Evolutionary conservation across 176 grass and related monocot genomes (phyloP).

Genomic region (Miscanthus lutarioriparius): DNA sequence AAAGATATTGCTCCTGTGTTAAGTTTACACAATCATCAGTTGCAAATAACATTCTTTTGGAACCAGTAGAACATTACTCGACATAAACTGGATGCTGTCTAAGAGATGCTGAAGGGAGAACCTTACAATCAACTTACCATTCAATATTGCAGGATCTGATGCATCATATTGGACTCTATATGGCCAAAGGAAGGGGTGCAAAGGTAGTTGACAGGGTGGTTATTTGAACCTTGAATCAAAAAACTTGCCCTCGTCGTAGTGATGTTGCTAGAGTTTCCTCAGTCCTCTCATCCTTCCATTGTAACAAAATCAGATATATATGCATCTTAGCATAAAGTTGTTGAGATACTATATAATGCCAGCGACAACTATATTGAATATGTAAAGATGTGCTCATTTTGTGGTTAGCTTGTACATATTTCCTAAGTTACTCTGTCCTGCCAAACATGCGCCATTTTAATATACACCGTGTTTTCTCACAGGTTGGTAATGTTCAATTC

Average conservation of each 20-base stretch:
- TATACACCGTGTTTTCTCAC: neutral
- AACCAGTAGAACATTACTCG: neutral
- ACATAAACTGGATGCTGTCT: neutral
- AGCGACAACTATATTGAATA: neutral
- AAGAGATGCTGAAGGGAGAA: neutral
- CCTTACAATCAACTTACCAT: neutral
- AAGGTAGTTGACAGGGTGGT: constrained; percentile 69
- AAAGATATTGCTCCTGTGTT: neutral
- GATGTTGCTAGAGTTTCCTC: constrained; percentile 16
- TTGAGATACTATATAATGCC: neutral
- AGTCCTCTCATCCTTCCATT: neutral
- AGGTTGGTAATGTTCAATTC: neutral
- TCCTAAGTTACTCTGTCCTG: neutral
- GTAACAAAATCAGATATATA: constrained; percentile 4
- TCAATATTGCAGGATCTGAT: constrained; percentile 61
- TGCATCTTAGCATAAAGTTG: neutral
- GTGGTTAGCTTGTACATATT: neutral
- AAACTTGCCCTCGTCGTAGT: neutral
- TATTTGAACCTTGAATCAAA: constrained; percentile 28
- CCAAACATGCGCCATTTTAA: neutral
- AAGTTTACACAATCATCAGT: neutral
- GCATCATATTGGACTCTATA: constrained; percentile 91
- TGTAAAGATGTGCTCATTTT: neutral
- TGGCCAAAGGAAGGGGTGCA: constrained; percentile 76
- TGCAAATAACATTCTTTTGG: neutral